Conservation (phyloP, 805 yeast species). For the Torulaspora maleeae region DNA sequence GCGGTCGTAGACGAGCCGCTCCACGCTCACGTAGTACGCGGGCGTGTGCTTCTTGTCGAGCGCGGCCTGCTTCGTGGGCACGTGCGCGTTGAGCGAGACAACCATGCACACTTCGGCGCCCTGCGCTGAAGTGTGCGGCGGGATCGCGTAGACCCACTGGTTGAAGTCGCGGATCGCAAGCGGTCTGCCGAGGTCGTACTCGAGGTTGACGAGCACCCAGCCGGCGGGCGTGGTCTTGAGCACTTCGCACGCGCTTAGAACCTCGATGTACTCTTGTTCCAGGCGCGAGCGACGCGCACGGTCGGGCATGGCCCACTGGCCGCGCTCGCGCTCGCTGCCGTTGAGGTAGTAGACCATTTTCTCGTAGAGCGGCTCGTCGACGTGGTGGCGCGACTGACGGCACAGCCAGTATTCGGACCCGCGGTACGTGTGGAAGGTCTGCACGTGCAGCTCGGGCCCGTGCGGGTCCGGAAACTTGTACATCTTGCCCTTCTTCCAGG, state of each 20-base stretch:
- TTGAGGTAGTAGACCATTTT: slow-evolving; percentile 28
- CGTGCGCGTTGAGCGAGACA: slow-evolving; percentile 34
- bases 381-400: slow-evolving; percentile 28
- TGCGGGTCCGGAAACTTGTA: slow-evolving; percentile 29
- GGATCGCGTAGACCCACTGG: slow-evolving; percentile 35
- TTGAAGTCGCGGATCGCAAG: slow-evolving; percentile 38
- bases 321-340: slow-evolving; percentile 26
- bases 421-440: slow-evolving; percentile 31
- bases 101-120: slow-evolving; percentile 31
- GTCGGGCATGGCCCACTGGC: slow-evolving; percentile 24
- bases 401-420: slow-evolving; percentile 37
- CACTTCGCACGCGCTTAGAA: slow-evolving; percentile 26
- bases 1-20: slow-evolving; percentile 28
- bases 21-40: slow-evolving; percentile 39
- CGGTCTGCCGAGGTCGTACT: slow-evolving; percentile 38
- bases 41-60: slow-evolving; percentile 25
- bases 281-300: slow-evolving; percentile 31
- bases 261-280: slow-evolving; percentile 37
- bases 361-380: slow-evolving; percentile 19
- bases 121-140: slow-evolving; percentile 18
- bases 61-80: slow-evolving; percentile 18
- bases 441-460: slow-evolving; percentile 28
- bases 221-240: slow-evolving; percentile 18
- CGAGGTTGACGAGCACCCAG: slow-evolving; percentile 34
- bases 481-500: slow-evolving; percentile 35